A percentile compares a stretch with the other conserved stretches of the same genome.
phyloP scores from a whole-genome alignment of 306 rosid species.

The Cyamopsis tetragonoloba region DNA sequence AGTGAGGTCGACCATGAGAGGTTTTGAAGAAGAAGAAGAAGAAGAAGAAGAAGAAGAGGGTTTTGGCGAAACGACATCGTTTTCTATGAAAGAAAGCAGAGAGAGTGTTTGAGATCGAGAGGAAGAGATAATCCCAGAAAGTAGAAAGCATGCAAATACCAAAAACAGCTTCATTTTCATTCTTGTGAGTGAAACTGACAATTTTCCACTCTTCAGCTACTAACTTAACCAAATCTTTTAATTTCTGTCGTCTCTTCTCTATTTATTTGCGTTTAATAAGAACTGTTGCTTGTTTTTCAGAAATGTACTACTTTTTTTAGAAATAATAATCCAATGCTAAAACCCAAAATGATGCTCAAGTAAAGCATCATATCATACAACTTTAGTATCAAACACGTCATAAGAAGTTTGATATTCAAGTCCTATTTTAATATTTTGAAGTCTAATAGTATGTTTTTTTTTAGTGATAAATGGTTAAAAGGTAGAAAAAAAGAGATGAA shows the following conservation, averaged over 20 bases:
- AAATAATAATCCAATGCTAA: no score
- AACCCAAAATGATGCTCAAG: no score
- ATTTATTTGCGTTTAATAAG: slow-evolving; percentile 10
- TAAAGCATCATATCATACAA: no score
- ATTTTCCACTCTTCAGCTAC: neutral
- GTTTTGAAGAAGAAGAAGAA: no score
- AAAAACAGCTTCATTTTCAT: slow-evolving; percentile 42
- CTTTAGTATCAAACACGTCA: no score
- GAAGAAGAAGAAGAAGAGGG: slow-evolving; percentile 23
- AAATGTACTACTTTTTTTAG: no score
- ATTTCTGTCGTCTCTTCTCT: neutral
- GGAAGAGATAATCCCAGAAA: slow-evolving; percentile 40
- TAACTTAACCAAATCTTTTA: no score
- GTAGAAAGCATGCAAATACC: slow-evolving; percentile 28
- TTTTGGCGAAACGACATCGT: slow-evolving; percentile 9
- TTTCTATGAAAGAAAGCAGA: slow-evolving; percentile 38
- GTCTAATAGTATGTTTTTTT: no score
- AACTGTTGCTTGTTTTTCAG: neutral
- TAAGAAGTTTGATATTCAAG: no score
- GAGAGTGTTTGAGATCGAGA: slow-evolving; percentile 33
- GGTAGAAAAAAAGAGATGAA: no score
- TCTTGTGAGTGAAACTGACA: neutral
- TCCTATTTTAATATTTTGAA: no score
- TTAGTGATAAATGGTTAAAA: no score
- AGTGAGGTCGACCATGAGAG: slow-evolving; percentile 66